Conservation (phyloP, 805 yeast species). For the Priceomyces carsonii region DNA sequence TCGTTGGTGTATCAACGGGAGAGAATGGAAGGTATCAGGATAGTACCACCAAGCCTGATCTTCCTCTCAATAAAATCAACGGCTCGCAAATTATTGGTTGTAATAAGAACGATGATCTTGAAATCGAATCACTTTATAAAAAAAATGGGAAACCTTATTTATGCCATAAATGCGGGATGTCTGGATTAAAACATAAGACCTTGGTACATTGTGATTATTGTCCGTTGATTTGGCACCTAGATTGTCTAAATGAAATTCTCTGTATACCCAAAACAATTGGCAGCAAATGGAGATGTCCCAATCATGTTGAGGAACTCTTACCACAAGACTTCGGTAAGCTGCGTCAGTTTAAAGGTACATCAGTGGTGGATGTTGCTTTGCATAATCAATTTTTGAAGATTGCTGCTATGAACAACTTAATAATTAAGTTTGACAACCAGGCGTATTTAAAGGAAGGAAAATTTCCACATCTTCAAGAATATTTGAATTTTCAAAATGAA, state of each 20-base stretch:
- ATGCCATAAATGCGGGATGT: constrained; percentile 75
- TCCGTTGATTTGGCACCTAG: constrained; percentile 81
- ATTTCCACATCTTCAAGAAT: constrained; percentile 28
- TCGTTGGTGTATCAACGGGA: constrained; percentile 69
- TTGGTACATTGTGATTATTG: constrained; percentile 84
- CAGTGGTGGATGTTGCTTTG: constrained; percentile 52
- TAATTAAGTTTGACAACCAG: constrained; percentile 36
- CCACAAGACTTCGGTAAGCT: constrained; percentile 35
- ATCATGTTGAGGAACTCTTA: constrained; percentile 62
- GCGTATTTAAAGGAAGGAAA: constrained; percentile 24
- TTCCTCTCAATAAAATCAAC: constrained; percentile 37
- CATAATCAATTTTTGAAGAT: constrained; percentile 34
- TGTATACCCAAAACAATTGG: constrained; percentile 73
- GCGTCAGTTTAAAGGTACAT: constrained; percentile 53
- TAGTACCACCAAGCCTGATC: constrained; percentile 44
- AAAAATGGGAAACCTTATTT: constrained; percentile 65
- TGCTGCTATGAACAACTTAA: constrained; percentile 27
- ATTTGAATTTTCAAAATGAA: constrained; percentile 28
- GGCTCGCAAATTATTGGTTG: constrained; percentile 35
- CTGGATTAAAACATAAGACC: constrained; percentile 60
- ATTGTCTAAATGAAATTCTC: constrained; percentile 78
- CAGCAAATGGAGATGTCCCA: constrained; percentile 88
- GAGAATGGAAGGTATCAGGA: constrained; percentile 65
- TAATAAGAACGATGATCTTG: constrained; percentile 51
- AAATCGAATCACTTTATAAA: constrained; percentile 66